Percentiles rank a stretch among this genome's conserved stretches.
phyloP scores from a whole-genome alignment of 2,329 filamentous ascomycete species.

The Simplicillium aogashimaense region DNA sequence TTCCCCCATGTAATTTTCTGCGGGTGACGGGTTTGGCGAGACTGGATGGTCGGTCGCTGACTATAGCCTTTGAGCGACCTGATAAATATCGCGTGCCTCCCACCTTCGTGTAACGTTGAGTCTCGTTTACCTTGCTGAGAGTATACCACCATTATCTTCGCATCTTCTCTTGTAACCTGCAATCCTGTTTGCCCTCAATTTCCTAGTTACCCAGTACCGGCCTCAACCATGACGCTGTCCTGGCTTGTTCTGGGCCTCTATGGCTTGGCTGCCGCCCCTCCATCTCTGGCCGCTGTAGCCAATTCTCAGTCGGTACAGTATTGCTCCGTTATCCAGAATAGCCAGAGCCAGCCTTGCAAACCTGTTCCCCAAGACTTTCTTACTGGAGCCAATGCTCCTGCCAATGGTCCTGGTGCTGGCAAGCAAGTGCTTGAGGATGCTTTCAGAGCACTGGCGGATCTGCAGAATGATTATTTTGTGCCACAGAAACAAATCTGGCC shows the following conservation, averaged over 20 bases:
- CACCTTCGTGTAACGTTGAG: no score
- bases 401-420: conserved; percentile 6
- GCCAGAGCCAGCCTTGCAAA: neutral
- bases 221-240: conserved; percentile 2
- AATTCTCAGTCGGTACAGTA: neutral
- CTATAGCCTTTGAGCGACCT: no score
- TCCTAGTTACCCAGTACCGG: no score
- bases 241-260: conserved; percentile 1
- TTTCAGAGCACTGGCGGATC: conserved; percentile 56
- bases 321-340: conserved; percentile 1
- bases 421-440: conserved; percentile 33
- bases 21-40: no score
- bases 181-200: no score
- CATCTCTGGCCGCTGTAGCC: neutral
- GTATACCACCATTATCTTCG: no score
- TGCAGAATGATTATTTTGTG: conserved; percentile 73
- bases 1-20: no score
- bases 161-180: no score
- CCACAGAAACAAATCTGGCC: conserved; percentile 77
- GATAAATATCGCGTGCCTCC: no score
- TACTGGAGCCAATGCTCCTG: neutral
- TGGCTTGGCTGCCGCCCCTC: conserved; percentile 1
- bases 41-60: no score
- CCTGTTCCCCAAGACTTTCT: neutral
- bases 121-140: no score